Percentiles rank a stretch among this genome's conserved stretches.
These are phyloP conservation scores for Xylariaceae sp. DNA, from an alignment of 2,329 filamentous ascomycete genomes.

Conservation along the genomic window DNA sequence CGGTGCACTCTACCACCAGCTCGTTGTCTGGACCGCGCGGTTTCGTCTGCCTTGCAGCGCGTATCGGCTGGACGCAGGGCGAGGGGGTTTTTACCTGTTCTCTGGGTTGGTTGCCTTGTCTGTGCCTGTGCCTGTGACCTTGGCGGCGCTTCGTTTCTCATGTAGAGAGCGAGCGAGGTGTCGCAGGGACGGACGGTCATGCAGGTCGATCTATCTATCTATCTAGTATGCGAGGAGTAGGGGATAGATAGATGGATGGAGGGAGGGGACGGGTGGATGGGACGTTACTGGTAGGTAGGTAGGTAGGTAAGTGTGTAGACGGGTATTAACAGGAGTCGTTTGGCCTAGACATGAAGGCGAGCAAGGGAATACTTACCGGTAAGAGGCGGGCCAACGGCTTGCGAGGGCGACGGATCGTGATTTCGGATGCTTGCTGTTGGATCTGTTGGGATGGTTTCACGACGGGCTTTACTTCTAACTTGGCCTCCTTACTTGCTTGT, in stretches of 20 bases:
- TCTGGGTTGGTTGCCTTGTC: too few species aligned
- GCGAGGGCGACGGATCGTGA: slow-evolving; percentile 12
- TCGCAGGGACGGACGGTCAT: too few species aligned
- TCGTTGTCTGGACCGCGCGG: too few species aligned
- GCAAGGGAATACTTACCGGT: background rate
- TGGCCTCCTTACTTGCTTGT: background rate
- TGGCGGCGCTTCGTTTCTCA: too few species aligned
- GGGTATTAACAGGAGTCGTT: slow-evolving; percentile 4
- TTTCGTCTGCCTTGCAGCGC: too few species aligned
- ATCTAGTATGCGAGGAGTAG: too few species aligned
- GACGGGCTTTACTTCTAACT: background rate
- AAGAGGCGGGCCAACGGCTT: background rate
- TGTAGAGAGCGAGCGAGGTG: too few species aligned
- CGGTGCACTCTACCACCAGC: too few species aligned
- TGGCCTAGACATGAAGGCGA: background rate
- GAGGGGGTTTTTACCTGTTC: too few species aligned
- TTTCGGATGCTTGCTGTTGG: slow-evolving; percentile 16
- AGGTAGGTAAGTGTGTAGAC: background rate
- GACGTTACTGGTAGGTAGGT: background rate
- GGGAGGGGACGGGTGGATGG: background rate
- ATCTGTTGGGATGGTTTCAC: background rate
- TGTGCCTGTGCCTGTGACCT: too few species aligned
- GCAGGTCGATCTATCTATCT: too few species aligned
- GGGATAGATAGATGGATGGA: background rate
- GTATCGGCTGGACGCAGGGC: too few species aligned